Evolutionary conservation across 1,284 basidiomycete genomes (phyloP), one percentile per base, ranked within the genome.

Genomic region (Rhodotorula sp.): DNA sequence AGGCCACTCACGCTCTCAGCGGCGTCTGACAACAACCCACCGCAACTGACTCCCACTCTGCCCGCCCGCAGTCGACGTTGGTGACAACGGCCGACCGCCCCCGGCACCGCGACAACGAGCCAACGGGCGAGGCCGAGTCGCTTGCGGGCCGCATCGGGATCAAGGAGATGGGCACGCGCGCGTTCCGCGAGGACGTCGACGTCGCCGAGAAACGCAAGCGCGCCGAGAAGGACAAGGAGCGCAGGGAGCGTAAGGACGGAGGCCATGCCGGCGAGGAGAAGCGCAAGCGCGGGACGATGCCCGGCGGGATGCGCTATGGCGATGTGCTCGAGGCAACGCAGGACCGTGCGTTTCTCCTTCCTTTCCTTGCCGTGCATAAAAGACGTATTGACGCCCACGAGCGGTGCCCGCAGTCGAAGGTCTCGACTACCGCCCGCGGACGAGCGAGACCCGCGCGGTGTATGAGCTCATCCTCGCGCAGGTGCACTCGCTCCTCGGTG

Each of bases 241-340:
- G 62, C 56, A 44, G 62, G 29, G 62, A 71, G 57, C 60, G 65
- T 50, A 66, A 67, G 36, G 70, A 71, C 4, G 32, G 13, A 13
- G 9, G 17, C 25, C 59, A 58, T 29, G 66, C 36, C 25, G 57
- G 61, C 1, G 71, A 27, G 5, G 17, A 37, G 21, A 55, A 27
- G 32, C 62, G 29, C 55, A 66, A 63, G 51, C 29, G 32, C 46
- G 29, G 32, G 22, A 51, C 59, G 25, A 32, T 64, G n/a, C 69
- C 67, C 17, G 69, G 64, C 25, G 70, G 61, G 32, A 67, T 65
- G 46, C 64, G 89, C 27, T 94, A 92, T 75, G 85, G 90, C 0
- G 92, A 97, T 80, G 91, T 97, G 71, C 89, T 97, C 70, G 91
- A 96, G 81, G 91, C 93, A 19, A 97, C 96, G 0, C 88, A 93